These are phyloP conservation scores for Heliamphora exappendiculata DNA, from an alignment of 148 eudicot species.

Conservation along the genomic window DNA sequence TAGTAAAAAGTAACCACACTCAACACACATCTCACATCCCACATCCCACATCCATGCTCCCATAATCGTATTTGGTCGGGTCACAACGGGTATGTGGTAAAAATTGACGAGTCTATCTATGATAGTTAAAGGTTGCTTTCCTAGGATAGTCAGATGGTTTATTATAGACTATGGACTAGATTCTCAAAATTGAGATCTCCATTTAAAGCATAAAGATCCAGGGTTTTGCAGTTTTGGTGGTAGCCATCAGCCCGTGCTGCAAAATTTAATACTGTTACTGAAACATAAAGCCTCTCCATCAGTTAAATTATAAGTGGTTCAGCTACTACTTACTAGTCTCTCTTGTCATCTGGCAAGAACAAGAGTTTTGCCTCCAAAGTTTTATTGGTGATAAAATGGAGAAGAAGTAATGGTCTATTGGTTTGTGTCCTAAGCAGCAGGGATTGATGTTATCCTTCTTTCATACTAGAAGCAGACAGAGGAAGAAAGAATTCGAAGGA, in stretches of 20 bases:
- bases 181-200: neutral
- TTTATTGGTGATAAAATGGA: neutral
- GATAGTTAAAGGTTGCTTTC: too few relatives aligned
- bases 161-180: too few relatives aligned
- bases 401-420: neutral
- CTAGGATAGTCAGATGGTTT: too few relatives aligned
- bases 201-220: neutral
- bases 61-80: too few relatives aligned
- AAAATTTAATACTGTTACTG: neutral
- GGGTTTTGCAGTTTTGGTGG: neutral
- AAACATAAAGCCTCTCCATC: neutral
- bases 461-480: neutral
- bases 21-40: too few relatives aligned
- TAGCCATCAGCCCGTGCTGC: neutral
- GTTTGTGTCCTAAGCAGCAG: neutral
- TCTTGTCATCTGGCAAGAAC: too few relatives aligned
- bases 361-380: too few relatives aligned
- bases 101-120: too few relatives aligned
- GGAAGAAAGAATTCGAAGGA: neutral
- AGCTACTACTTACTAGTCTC: too few relatives aligned
- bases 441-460: neutral
- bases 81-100: too few relatives aligned
- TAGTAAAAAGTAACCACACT: too few relatives aligned
- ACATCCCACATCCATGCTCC: too few relatives aligned
- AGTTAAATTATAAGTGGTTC: neutral